These are phyloP conservation scores for Cyclospora cayetanensis DNA, from an alignment of 169 alveolate genomes.

Conservation along the genomic window DNA sequence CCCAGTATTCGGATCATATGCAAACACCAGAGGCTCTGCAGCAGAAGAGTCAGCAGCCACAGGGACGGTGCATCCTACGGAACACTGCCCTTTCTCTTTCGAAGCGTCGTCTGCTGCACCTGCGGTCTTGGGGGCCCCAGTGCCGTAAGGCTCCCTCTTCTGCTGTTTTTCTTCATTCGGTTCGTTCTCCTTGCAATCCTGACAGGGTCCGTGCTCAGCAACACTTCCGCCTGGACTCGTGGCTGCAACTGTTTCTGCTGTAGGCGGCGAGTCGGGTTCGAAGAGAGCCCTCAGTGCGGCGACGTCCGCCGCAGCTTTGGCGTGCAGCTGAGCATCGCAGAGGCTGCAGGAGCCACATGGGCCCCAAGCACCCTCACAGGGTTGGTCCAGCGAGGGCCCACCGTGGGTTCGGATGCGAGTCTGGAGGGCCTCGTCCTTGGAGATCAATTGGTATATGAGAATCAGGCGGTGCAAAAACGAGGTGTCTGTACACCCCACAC, in stretches of 20 bases:
- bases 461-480: slow-evolving; percentile 43
- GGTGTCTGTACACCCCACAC: not conserved
- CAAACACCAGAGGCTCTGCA: not conserved
- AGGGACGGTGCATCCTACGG: not conserved
- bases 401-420: not conserved
- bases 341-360: not conserved
- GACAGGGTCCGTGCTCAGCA: too few relatives aligned
- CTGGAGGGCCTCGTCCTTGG: slow-evolving; percentile 15
- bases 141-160: too few relatives aligned
- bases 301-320: not conserved
- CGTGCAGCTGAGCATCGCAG: not conserved
- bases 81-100: not conserved
- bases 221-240: too few relatives aligned
- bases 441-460: not conserved
- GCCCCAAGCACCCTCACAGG: not conserved
- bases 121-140: not conserved
- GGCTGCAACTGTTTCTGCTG: not conserved
- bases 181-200: too few relatives aligned
- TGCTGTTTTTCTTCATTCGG: too few relatives aligned
- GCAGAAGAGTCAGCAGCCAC: not conserved
- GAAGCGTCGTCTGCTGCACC: not conserved
- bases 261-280: not conserved
- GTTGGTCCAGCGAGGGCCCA: not conserved
- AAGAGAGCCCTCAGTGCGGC: not conserved
- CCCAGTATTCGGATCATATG: not conserved